Evolutionary conservation across 2,329 filamentous ascomycete species (phyloP).

Genomic region (Diaporthe vaccinii): DNA sequence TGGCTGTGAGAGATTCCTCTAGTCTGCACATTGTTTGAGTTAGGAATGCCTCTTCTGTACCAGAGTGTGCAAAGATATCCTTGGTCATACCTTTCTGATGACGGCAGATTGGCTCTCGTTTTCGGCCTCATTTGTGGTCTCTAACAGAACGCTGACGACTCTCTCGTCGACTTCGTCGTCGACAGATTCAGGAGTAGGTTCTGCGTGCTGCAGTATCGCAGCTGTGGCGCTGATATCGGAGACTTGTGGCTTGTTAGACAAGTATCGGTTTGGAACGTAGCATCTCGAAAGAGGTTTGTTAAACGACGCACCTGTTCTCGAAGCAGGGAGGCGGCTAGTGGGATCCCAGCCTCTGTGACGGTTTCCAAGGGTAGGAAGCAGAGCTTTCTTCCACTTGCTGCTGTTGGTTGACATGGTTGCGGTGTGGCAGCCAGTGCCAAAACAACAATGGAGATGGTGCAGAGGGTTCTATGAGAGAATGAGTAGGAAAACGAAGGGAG

Average conservation of each 20-base stretch:
- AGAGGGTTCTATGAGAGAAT: background rate
- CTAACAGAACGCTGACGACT: slow-evolving; percentile 37
- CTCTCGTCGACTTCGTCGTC: slow-evolving; percentile 24
- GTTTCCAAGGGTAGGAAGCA: slow-evolving; percentile 34
- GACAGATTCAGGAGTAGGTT: background rate
- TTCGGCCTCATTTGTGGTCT: slow-evolving; percentile 27
- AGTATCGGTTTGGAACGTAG: background rate
- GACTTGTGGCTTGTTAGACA: slow-evolving; percentile 20
- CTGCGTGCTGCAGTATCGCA: background rate
- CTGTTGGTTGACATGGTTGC: slow-evolving; percentile 10
- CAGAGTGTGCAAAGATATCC: no score
- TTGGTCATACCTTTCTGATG: slow-evolving; percentile 22
- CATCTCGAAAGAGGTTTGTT: no score
- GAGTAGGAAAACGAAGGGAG: background rate
- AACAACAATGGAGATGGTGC: background rate
- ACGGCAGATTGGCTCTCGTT: background rate
- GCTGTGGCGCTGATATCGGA: slow-evolving; percentile 17
- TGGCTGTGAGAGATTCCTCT: slow-evolving; percentile 30
- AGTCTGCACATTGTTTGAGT: background rate
- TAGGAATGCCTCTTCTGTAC: background rate
- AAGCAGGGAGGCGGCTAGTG: slow-evolving; percentile 21
- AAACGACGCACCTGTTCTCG: slow-evolving; percentile 30
- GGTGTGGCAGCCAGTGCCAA: background rate
- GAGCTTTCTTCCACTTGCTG: slow-evolving; percentile 38
- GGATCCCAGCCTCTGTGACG: slow-evolving; percentile 20